Conservation (phyloP, 2,329 filamentous ascomycete genomes). For the Eutypella sp. region DNA sequence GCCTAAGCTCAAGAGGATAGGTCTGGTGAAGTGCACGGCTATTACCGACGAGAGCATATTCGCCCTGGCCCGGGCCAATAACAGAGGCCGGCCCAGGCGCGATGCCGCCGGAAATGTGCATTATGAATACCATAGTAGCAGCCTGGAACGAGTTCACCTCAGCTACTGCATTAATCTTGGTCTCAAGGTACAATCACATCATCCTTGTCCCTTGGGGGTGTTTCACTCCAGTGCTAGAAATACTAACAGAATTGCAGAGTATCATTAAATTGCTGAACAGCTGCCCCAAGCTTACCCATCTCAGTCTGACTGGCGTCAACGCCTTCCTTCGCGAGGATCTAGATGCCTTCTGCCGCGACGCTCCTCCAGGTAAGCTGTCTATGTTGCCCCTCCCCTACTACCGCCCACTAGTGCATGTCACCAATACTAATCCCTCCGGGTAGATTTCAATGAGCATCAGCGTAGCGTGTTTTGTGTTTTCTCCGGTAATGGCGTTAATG, state of each 20-base stretch:
- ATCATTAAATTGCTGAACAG: constrained; percentile 85
- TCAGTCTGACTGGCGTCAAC: constrained; percentile 89
- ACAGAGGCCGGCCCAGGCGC: constrained; percentile 43
- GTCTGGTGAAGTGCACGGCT: constrained; percentile 84
- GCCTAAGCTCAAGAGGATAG: constrained; percentile 91
- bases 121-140: constrained; percentile 54
- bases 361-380: constrained; percentile 60
- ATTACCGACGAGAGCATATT: constrained; percentile 90
- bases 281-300: constrained; percentile 86
- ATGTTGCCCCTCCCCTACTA: background rate
- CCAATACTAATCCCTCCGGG: constrained; percentile 18
- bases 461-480: constrained; percentile 97
- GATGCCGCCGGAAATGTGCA: constrained; percentile 43
- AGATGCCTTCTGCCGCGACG: constrained; percentile 77
- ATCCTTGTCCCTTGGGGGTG: no score
- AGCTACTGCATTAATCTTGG: constrained; percentile 90
- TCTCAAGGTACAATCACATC: constrained; percentile 55
- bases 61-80: constrained; percentile 70
- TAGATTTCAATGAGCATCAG: constrained; percentile 93
- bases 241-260: constrained; percentile 54
- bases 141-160: constrained; percentile 88
- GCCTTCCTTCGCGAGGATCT: constrained; percentile 85
- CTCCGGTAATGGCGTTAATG: constrained; percentile 76
- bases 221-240: constrained; percentile 4
- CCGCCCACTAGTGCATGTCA: no score